Conservation (phyloP, 2,329 filamentous ascomycete genomes). For the Clarireedia paspali region DNA sequence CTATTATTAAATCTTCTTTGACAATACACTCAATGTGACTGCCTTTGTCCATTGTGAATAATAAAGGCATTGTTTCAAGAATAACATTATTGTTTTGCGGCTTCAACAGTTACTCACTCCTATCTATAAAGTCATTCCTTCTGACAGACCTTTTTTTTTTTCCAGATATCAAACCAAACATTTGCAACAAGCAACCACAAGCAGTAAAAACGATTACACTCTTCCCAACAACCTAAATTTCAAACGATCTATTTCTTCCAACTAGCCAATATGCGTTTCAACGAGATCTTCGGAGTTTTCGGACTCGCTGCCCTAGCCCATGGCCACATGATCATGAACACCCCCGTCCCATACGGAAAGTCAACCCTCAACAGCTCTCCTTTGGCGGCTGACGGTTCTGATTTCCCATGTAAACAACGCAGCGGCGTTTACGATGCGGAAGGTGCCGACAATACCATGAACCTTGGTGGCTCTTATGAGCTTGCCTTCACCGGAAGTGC, state of each 20-base stretch:
- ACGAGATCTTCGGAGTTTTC: constrained; percentile 41
- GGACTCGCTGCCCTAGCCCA: constrained; percentile 52
- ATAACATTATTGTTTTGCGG: neutral
- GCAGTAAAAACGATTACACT: neutral
- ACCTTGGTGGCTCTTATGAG: constrained; percentile 51
- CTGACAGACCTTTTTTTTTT: neutral
- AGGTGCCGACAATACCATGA: constrained; percentile 46
- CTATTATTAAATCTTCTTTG: neutral
- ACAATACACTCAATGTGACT: neutral
- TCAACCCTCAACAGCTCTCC: constrained; percentile 54
- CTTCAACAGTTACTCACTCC: neutral
- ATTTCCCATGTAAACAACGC: constrained; percentile 79
- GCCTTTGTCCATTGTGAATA: neutral
- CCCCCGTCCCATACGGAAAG: constrained; percentile 55
- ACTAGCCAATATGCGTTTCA: constrained; percentile 38
- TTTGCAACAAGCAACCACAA: neutral
- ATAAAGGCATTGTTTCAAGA: neutral
- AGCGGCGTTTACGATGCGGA: constrained; percentile 37
- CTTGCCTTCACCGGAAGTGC: constrained; percentile 65
- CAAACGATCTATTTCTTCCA: constrained; percentile 17
- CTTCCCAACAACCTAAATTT: neutral
- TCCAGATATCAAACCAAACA: constrained; percentile 1
- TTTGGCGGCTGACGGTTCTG: constrained; percentile 40
- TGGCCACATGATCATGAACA: constrained; percentile 70
- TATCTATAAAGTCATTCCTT: constrained; percentile 2